Conservation (phyloP, 306 rosid species). For the Cucurbita ficifolia region DNA sequence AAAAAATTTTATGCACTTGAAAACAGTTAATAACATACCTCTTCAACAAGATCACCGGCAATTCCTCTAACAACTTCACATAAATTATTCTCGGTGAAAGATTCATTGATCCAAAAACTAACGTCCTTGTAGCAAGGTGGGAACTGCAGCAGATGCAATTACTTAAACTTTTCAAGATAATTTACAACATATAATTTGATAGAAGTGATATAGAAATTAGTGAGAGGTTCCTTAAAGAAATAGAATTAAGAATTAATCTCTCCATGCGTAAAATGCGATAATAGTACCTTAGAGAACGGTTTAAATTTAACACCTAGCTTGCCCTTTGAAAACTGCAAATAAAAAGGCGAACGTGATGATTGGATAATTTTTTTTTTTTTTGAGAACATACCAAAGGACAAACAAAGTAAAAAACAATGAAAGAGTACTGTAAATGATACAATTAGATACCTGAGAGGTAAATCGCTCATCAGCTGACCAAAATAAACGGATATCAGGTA, state of each 20-base stretch:
- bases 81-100: slow-evolving; percentile 84
- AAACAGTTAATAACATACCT: slow-evolving; percentile 35
- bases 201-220: neutral
- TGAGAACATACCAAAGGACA: slow-evolving; percentile 6
- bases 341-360: slow-evolving; percentile 13
- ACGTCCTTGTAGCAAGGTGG: slow-evolving; percentile 96
- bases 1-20: neutral
- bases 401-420: neutral
- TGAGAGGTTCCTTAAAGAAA: neutral
- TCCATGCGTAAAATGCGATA: neutral
- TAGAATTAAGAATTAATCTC: neutral
- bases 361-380: neutral
- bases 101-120: slow-evolving; percentile 86
- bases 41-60: slow-evolving; percentile 95
- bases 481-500: slow-evolving; percentile 90
- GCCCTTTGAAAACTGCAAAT: slow-evolving; percentile 59
- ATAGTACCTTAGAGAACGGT: slow-evolving; percentile 78
- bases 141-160: slow-evolving; percentile 33
- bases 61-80: slow-evolving; percentile 92
- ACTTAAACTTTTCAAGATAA: neutral
- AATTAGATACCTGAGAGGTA: slow-evolving; percentile 71
- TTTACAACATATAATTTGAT: neutral
- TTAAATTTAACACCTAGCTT: slow-evolving; percentile 77
- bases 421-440: slow-evolving; percentile 4
- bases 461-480: slow-evolving; percentile 90